These are phyloP conservation scores for Fusarium proliferatum DNA, from an alignment of 2,329 filamentous ascomycete species.

Conservation along the genomic window DNA sequence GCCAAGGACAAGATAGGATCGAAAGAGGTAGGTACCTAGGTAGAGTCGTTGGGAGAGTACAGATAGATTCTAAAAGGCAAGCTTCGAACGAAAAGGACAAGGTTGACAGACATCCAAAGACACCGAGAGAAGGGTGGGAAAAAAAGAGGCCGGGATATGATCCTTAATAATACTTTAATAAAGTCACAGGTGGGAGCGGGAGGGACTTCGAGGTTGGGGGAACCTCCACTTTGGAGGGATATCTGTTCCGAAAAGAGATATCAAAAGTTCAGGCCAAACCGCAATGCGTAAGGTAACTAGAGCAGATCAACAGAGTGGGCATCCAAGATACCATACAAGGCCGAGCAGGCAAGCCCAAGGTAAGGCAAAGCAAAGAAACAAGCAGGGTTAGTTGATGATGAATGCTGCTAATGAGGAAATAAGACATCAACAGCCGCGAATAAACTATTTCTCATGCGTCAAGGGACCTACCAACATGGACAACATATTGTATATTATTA, in stretches of 20 bases:
- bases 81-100: constrained; percentile 3
- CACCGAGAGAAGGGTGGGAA: neutral
- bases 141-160: constrained; percentile 31
- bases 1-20: constrained; percentile 10
- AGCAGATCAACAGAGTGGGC: constrained; percentile 23
- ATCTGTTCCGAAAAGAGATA: constrained; percentile 34
- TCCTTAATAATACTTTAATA: constrained; percentile 35
- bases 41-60: constrained; percentile 17
- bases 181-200: constrained; percentile 10
- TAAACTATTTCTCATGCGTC: constrained; percentile 6
- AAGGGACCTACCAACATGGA: constrained; percentile 8
- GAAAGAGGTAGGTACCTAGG: constrained; percentile 16
- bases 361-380: neutral
- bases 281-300: constrained; percentile 1
- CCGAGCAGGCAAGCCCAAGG: neutral
- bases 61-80: constrained; percentile 2
- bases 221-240: constrained; percentile 34
- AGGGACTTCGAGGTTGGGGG: constrained; percentile 9
- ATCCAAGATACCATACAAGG: neutral
- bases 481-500: neutral
- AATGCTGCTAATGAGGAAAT: constrained; percentile 5
- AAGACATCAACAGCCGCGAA: neutral
- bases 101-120: constrained; percentile 11
- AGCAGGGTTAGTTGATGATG: constrained; percentile 18
- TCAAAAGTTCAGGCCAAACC: constrained; percentile 20